These are phyloP conservation scores for Populus ilicifolia DNA, from an alignment of 345 rosid genomes.

Conservation along the genomic window DNA sequence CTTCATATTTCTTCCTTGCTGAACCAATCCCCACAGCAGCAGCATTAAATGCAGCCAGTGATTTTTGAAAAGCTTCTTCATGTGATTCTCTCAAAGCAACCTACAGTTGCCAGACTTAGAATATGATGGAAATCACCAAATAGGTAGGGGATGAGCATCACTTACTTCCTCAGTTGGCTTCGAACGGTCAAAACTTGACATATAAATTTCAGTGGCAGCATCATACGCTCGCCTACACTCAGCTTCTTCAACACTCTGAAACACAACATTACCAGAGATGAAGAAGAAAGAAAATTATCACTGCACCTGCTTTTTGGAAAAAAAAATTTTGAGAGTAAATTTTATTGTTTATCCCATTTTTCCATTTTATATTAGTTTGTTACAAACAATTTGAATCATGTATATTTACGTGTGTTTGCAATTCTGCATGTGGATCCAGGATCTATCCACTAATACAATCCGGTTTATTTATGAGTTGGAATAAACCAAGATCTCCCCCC, in stretches of 20 bases:
- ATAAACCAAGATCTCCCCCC: too few relatives aligned
- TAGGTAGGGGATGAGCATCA: slow-evolving; percentile 9
- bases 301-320: background rate
- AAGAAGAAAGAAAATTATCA: background rate
- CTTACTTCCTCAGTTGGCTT: slow-evolving; percentile 88
- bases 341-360: background rate
- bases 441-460: too few relatives aligned
- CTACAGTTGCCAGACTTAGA: slow-evolving; percentile 43
- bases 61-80: slow-evolving; percentile 75
- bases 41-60: slow-evolving; percentile 61
- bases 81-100: slow-evolving; percentile 79
- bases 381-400: background rate
- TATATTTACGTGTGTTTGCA: background rate
- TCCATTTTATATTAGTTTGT: background rate
- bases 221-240: slow-evolving; percentile 94
- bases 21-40: slow-evolving; percentile 83
- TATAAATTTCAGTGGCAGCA: slow-evolving; percentile 65
- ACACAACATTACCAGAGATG: background rate
- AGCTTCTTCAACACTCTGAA: slow-evolving; percentile 96
- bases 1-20: slow-evolving; percentile 79
- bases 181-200: slow-evolving; percentile 62
- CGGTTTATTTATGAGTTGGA: too few relatives aligned
- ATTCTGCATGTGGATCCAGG: background rate
- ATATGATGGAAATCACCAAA: slow-evolving; percentile 17
- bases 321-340: background rate